These are phyloP conservation scores for Telfairia occidentalis DNA, from an alignment of 331 rosid species.

Conservation along the genomic window DNA sequence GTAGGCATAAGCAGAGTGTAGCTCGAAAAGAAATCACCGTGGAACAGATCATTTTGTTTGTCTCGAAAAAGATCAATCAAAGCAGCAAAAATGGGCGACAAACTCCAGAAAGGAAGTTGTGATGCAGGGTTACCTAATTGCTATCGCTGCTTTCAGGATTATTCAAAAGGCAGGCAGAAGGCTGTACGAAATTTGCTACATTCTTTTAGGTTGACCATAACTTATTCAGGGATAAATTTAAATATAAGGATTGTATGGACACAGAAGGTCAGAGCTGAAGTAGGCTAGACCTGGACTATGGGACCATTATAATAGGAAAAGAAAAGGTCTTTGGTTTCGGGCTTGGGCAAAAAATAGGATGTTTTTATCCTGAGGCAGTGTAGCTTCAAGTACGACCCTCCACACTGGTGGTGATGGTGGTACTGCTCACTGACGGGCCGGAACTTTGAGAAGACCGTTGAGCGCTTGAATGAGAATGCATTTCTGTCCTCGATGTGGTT, in stretches of 20 bases:
- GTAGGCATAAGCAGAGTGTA: constrained; percentile 34
- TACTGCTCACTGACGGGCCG: constrained; percentile 16
- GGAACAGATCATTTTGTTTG: constrained; percentile 27
- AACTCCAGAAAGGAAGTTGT: constrained; percentile 35
- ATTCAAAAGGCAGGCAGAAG: constrained; percentile 44
- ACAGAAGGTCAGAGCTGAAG: constrained; percentile 42
- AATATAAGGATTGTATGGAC: constrained; percentile 60
- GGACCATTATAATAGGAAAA: constrained; percentile 35
- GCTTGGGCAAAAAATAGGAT: constrained; percentile 44
- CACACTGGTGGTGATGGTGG: constrained; percentile 30
- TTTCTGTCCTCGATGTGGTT: constrained; percentile 43
- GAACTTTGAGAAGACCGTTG: constrained; percentile 55
- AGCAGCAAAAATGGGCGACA: constrained; percentile 42
- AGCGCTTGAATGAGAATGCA: constrained; percentile 18
- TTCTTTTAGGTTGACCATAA: constrained; percentile 56
- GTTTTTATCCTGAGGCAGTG: constrained; percentile 48
- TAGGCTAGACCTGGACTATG: constrained; percentile 48
- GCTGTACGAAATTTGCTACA: constrained; percentile 61
- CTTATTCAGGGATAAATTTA: constrained; percentile 57
- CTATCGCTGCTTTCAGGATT: constrained; percentile 37
- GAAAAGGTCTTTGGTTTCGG: constrained; percentile 51
- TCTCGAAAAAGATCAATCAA: constrained; percentile 21
- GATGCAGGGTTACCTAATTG: constrained; percentile 33
- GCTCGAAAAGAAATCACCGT: constrained; percentile 27
- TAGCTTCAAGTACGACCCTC: constrained; percentile 53